These are phyloP conservation scores for Penicillium desertorum DNA, from an alignment of 495 filamentous ascomycete species.

Conservation along the genomic window DNA sequence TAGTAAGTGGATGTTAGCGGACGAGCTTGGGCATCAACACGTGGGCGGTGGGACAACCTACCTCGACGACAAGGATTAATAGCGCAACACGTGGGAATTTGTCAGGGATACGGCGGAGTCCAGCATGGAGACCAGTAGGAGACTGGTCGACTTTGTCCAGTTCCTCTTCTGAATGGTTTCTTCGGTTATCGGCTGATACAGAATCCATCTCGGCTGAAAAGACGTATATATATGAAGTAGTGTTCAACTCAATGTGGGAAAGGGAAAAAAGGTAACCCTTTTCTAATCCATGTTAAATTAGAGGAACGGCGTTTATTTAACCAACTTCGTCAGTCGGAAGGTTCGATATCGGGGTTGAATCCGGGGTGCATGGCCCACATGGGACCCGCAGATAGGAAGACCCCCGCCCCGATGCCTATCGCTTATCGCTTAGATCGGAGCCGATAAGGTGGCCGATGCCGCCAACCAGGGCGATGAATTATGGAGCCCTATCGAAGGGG, in stretches of 20 bases:
- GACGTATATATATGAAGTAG: not conserved
- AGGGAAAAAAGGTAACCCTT: not conserved
- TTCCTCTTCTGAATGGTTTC: not conserved
- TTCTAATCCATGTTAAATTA: not conserved
- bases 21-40: not conserved
- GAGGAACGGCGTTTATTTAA: conserved; percentile 8
- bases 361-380: conserved; percentile 4
- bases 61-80: conserved; percentile 11
- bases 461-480: conserved; percentile 5
- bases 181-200: not conserved
- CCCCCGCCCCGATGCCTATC: conserved; percentile 1
- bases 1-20: not conserved
- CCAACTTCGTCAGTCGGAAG: not conserved
- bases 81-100: conserved; percentile 5
- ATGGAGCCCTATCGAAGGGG: not conserved
- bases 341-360: not conserved
- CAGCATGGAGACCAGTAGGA: not conserved
- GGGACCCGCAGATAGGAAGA: conserved; percentile 6
- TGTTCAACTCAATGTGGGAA: no score
- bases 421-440: conserved; percentile 6
- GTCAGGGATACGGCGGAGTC: conserved; percentile 7
- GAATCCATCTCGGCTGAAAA: conserved; percentile 1
- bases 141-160: not conserved
- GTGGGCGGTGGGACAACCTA: not conserved
- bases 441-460: not conserved